Base-by-base conservation (phyloP, 1,139 yeast genomes). In the Geotrichum carabidarum region DNA sequence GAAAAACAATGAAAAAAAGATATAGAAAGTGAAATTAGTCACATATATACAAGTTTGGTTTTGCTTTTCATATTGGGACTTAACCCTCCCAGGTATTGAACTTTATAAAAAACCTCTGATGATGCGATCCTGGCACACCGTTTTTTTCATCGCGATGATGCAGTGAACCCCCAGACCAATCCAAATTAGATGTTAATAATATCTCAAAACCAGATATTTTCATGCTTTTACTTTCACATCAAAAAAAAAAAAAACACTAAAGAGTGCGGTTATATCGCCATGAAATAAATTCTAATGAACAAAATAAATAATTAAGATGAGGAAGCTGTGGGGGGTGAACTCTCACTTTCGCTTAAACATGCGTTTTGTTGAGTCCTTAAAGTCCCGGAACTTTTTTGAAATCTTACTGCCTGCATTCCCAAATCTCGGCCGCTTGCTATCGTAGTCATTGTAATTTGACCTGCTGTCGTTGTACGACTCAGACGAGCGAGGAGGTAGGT, bases 381-480 rank as follows among this genome's bases (percentile, higher is more conserved):
- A 12, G n/a, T 47, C 50, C 12, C 36, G 12, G 27, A 47, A 47
- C 50, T 37, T 47, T 18, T 38, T 47, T 2, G 50, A 37, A 37
- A 47, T 47, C 22, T 22, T 47, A 7, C 11, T n/a, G 18, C 50
- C 44, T 14, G 49, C 36, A n/a, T 36, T 45, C 8, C 42, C 30
- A 30, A 45, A 36, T 32, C 18, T 45, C 15, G 22, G 42, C 22
- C 35, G 32, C 14, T 40, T 27, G 17, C 52, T 15, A 8, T 37
- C 14, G 17, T 31, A 15, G 5, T 38, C 15, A 15, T 32, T 15
- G 12, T 27, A 34, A 17, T 47, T 27, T 5, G 35, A n/a, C 8
- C 36, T 27, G 30, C 14, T 22, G 8, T 44, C 48, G 36, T 37
- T 35, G 17, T 36, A 18, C 15, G 11, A 22, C 17, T 31, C 42